Percentiles rank a stretch among this genome's conserved stretches.
Evolutionary conservation across 345 rosid genomes (phyloP).

Genomic region (Brassica rapa): DNA sequence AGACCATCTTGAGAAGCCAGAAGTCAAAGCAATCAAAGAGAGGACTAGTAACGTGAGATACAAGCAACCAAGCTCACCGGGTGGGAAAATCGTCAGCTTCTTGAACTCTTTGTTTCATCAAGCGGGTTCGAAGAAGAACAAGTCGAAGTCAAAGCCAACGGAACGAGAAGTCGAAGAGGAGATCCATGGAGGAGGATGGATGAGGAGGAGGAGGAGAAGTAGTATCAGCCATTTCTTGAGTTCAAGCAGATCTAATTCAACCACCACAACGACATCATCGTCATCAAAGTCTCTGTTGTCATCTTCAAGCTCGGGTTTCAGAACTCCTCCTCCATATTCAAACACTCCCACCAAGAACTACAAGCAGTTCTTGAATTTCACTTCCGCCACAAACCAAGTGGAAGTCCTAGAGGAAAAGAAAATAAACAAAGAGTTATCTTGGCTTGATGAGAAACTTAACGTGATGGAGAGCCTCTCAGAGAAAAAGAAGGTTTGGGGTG

Average conservation of each 20-base stretch:
- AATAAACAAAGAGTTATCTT: constrained; percentile 32
- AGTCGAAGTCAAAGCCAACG: constrained; percentile 44
- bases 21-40: constrained; percentile 46
- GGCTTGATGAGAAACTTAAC: constrained; percentile 46
- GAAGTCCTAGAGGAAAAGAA: constrained; percentile 36
- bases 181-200: constrained; percentile 35
- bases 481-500: constrained; percentile 39
- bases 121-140: constrained; percentile 68
- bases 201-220: constrained; percentile 76
- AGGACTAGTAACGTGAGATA: constrained; percentile 48
- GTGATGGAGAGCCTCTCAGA: constrained; percentile 35
- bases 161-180: constrained; percentile 55
- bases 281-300: constrained; percentile 56
- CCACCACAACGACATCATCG: constrained; percentile 27
- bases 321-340: constrained; percentile 68
- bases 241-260: constrained; percentile 50
- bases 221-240: constrained; percentile 86
- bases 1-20: constrained; percentile 40
- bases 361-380: constrained; percentile 52
- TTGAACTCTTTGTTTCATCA: constrained; percentile 83
- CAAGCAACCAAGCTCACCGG: constrained; percentile 92
- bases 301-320: constrained; percentile 65
- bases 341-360: constrained; percentile 59
- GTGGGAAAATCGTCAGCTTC: constrained; percentile 82
- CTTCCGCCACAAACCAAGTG: constrained; percentile 54